Base-by-base conservation (phyloP, 2,329 filamentous ascomycete species). In the Exophiala lecanii-corni region DNA sequence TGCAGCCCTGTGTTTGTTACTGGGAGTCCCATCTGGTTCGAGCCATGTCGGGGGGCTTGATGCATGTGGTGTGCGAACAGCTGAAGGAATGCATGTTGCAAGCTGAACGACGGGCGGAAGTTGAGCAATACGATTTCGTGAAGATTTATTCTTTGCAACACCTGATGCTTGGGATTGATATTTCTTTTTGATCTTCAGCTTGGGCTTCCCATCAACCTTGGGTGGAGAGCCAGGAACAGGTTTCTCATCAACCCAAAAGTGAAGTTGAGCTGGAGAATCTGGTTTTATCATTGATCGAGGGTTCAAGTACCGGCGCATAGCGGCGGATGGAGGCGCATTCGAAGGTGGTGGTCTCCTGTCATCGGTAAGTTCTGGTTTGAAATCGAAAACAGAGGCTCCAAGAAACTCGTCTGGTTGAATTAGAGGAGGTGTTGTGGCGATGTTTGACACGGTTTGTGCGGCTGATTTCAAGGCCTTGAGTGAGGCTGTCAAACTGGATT, bases 401-500 rank as follows among this genome's bases (percentile, higher is more conserved):
- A 81, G 70, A 43, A 78, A 74, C 49, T 80, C 76, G 48, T 81
- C 76, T 1, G 75, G 71, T 38, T 74, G 75, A 19, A 75, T 64
- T 2, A 65, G 64, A 0, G 66, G 62, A 12, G 66, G 65, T 26
- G 64, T 65, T 16, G 73, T 70, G 12, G 74, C 71, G 51, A 81
- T 75, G 39, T 76, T 76, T 5, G 78, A 79, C 32, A 82, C 75
- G 0, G 75, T 77, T 43, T 74, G 77, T 9, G 78, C 78, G 1
- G 76, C 76, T 5, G 75, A 75, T 60, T 76, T 80, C 38, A 82
- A 70, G 3, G 75, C 77, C 47, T 78, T 74, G 15, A 82, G 60
- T 0, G 79, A 82, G 2, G 77, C 75, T 0, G 78, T 82, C 32
- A 82, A 64, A 47, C 82, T 82, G 1, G 79, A 82, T 49, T 76